Evolutionary conservation across 768 basidiomycete species (phyloP), one percentile per base, ranked within the genome.

Genomic region (Termitomyces sp.): DNA sequence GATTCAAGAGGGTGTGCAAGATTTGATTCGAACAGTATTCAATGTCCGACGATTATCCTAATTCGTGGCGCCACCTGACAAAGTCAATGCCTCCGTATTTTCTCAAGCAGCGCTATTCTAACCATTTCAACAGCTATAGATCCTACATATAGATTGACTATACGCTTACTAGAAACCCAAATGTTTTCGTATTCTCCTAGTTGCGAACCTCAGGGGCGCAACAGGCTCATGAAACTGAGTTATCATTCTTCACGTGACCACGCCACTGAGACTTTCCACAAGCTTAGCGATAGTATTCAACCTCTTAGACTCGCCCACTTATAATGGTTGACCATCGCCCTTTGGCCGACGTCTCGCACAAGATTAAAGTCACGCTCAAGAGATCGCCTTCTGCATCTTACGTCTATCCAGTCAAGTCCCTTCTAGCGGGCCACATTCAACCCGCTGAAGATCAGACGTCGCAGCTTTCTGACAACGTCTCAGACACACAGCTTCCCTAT

Each of bases 1-100:
- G 13, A 68, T 81, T 4, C 81, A 88, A 61, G 89, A 92, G 62
- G 89, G 90, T 1, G 78, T 91, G 33, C 85, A 90, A 60, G 90
- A 91, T 68, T 75, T 83, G 41, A 83, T 86, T 50, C 72, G 77
- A 31, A 70, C 62, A 47, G 67, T 64, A 4, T 79, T 79, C 67
- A 67, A 64, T 7, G 50, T 74, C 9, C 39, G 24, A 60, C n/a
- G 55, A 42, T 39, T 36, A 30, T 16, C 20, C 36, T 59, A 48
- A 31, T 39, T 20, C 5, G 36, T 31, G 36, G 37, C 39, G 47
- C 27, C 37, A 49, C 33, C 13, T 42, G 15, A 33, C n/a, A 33
- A 57, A 48, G 56, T 57, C 37, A 50, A 27, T 20, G 44, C 27
- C 9, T 39, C 30, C 27, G 31, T 39, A 42, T 37, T 24, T 18